Base-by-base conservation (phyloP, 1,284 basidiomycete genomes). In the Trametes pubescens region DNA sequence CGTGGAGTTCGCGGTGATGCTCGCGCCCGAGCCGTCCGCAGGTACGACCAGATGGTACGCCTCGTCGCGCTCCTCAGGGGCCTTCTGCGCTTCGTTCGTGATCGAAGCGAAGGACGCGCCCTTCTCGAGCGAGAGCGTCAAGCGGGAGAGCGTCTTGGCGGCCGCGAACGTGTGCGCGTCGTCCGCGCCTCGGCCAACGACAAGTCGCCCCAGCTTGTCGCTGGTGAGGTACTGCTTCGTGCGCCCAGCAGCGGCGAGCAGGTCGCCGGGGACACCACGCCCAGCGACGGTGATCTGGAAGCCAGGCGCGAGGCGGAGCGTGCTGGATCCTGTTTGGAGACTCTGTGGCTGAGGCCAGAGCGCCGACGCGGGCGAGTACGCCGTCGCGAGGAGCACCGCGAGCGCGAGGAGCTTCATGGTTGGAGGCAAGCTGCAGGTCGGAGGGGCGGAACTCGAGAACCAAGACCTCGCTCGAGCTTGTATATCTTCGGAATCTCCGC, bases 1-100 rank as follows among this genome's bases (percentile, higher is more conserved):
- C 0, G 92, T 86, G 40, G 91, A 89, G 64, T 86, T 87, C 2
- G 94, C 91, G 0, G 75, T 81, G 52, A 97, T 77, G 0, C 78
- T 82, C 7, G 92, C 93, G 3, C 73, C 62, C 0, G 81, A 80
- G 4, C 90, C 91, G 61, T 90, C 84, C 2, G 71, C 74, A 0
- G 91, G 91, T 11, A 95, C 78, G 0, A 69, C 78, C 43, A 96
- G 78, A 0, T 77, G 79, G 72, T 96, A 96, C 22, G 78, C 81
- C 77, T 96, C 94, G 64, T 83, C 83, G 34, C 89, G 82, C 1
- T 76, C 76, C 21, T 80, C 85, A 9, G 91, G 74, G 2, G 83
- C 78, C 54, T 81, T 79, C 38, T 85, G 79, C 10, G 86, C 82
- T 73, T 93, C 90, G 7, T 77, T 73, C 0, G 84, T 78, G 46